Conservation (phyloP, 78 protist species). For the Dictyostelium capitatum region DNA sequence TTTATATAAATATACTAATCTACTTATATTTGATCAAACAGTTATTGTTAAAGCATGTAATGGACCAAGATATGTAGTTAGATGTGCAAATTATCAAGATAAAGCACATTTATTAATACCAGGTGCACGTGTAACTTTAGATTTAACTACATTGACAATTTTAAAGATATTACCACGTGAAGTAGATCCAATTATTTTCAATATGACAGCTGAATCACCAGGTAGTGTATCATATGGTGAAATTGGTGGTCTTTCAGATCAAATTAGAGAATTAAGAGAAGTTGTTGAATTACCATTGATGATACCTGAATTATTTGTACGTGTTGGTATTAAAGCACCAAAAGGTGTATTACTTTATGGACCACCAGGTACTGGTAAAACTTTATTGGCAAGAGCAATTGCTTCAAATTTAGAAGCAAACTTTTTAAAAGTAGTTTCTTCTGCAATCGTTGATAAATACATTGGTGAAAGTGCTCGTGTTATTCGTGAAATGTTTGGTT, state of each 20-base stretch:
- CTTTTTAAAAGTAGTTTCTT: conserved; percentile 99
- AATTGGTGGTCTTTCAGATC: conserved; percentile 98
- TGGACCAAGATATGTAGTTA: conserved; percentile 99
- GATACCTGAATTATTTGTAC: conserved; percentile 98
- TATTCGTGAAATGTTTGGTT: conserved; percentile 99
- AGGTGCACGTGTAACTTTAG: conserved; percentile 99
- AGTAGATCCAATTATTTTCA: conserved; percentile 99
- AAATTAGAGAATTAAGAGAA: conserved; percentile 98
- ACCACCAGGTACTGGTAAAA: conserved; percentile 99
- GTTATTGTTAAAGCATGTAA: conserved; percentile 98
- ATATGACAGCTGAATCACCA: conserved; percentile 97
- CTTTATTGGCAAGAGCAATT: conserved; percentile 99
- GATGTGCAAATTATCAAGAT: conserved; percentile 92
- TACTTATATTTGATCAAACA: neutral
- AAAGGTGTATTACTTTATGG: conserved; percentile 99
- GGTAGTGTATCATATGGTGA: conserved; percentile 90
- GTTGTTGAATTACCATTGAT: conserved; percentile 99
- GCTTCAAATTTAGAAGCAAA: conserved; percentile 97
- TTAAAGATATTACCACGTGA: conserved; percentile 98
- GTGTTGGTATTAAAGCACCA: conserved; percentile 99
- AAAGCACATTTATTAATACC: conserved; percentile 88
- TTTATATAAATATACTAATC: neutral
- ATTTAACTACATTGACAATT: conserved; percentile 99
- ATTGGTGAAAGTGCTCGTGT: conserved; percentile 99
- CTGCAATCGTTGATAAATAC: conserved; percentile 99